Evolutionary conservation across 805 yeast species (phyloP), one percentile per base, ranked within the genome.

Genomic region (Candida loeiensis): DNA sequence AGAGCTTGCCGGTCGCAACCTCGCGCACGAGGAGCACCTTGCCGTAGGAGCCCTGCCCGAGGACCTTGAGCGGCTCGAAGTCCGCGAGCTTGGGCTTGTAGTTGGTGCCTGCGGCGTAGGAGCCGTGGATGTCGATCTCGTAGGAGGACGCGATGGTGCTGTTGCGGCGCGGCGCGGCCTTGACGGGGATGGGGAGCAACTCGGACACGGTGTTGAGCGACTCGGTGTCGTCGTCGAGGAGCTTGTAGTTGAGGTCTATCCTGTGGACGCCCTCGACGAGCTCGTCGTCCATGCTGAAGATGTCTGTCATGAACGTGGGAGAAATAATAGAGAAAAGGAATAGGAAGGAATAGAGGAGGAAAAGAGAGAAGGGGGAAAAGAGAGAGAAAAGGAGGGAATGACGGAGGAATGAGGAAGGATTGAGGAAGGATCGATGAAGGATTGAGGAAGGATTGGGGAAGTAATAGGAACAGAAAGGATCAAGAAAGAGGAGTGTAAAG

Each of bases 41-140:
- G 2, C 74, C 74, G 45, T 65, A 69, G 11, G 70, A 61, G 3
- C 74, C 74, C 45, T 58, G 61, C 16, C 74, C 74, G 39, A 69
- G 50, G 5, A 69, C 74, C 48, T 63, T 67, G 30, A 69, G 54
- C 5, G 73, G 71, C 40, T 61, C 67, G 41, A 69, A 69, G 47
- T 69, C 74, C 2, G 58, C 46, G 22, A 66, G 51, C 36, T 51
- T 53, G 16, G 66, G 64, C 45, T 55, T 52, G 41, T 54, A 55
- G 11, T 12, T 9, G 17, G 13, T n/a, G 20, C 37, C 40, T 14
- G 36, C 15, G 17, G 58, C 65, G 36, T 49, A 65, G 9, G 66
- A 49, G 12, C 58, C 57, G 19, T 51, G 53, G 30, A 65, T 59
- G 24, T 53, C 66, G 12, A 64, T 56, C 49, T 64, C 69, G 37